A percentile compares a stretch with the other conserved stretches of the same genome.
Evolutionary conservation across 1,139 yeast genomes (phyloP).

Genomic region (Yamadazyma membranifaciens): DNA sequence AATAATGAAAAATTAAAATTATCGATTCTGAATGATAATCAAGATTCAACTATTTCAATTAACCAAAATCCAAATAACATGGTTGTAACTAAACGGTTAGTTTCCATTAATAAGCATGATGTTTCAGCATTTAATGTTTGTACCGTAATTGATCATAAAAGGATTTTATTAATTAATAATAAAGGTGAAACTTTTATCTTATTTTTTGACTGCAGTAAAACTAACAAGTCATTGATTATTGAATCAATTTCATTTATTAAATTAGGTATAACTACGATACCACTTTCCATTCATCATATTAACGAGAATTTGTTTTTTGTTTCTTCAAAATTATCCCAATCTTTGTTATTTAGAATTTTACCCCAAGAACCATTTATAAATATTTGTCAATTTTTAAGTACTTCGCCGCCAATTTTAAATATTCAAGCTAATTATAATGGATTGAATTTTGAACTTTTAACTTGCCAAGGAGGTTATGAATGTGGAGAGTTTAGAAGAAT

Average conservation of each 20-base stretch:
- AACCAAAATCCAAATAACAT: slow-evolving; percentile 7
- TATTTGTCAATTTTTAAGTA: slow-evolving; percentile 20
- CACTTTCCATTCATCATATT: slow-evolving; percentile 28
- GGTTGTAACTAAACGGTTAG: slow-evolving; percentile 17
- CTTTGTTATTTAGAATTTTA: slow-evolving; percentile 30
- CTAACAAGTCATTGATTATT: slow-evolving; percentile 12
- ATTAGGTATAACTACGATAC: slow-evolving; percentile 32
- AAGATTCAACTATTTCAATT: slow-evolving; percentile 12
- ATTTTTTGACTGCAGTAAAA: slow-evolving; percentile 17
- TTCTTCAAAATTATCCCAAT: slow-evolving; percentile 32
- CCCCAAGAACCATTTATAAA: slow-evolving; percentile 29
- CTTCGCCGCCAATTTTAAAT: slow-evolving; percentile 40
- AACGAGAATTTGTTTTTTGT: slow-evolving; percentile 30
- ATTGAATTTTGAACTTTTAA: slow-evolving; percentile 16
- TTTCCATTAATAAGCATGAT: slow-evolving; percentile 3
- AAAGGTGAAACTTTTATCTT: slow-evolving; percentile 32
- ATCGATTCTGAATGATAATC: slow-evolving; percentile 14
- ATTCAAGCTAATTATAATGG: slow-evolving; percentile 14
- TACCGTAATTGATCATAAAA: slow-evolving; percentile 24
- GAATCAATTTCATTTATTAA: slow-evolving; percentile 24
- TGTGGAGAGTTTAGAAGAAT: slow-evolving; percentile 32
- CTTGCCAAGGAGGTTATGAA: slow-evolving; percentile 41
- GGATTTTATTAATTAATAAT: slow-evolving; percentile 30
- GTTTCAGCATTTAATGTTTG: slow-evolving; percentile 13
- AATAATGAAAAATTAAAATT: slow-evolving; percentile 14